These are phyloP conservation scores for Bruguiera hainesii DNA, from an alignment of 441 rosid genomes.

Conservation along the genomic window DNA sequence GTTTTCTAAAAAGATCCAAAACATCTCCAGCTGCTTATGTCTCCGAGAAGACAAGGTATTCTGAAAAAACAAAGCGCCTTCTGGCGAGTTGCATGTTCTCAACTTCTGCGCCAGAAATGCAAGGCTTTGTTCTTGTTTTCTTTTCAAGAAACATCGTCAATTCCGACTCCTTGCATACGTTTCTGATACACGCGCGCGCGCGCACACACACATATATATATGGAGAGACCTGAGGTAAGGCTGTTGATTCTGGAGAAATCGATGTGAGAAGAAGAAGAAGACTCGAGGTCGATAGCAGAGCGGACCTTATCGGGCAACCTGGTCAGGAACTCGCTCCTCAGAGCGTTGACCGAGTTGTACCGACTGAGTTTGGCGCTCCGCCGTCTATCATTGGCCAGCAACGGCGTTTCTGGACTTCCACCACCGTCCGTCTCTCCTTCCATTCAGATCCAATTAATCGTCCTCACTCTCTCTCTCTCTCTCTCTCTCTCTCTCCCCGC, in stretches of 20 bases:
- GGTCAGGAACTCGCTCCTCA: slow-evolving; percentile 43
- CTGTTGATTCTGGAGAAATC: slow-evolving; percentile 41
- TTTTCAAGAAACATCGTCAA: too few species aligned
- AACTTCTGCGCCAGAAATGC: too few species aligned
- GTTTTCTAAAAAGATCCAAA: too few species aligned
- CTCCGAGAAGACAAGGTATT: too few species aligned
- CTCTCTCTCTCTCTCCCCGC: not conserved
- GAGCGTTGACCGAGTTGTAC: slow-evolving; percentile 34
- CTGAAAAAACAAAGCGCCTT: too few species aligned
- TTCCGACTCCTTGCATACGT: too few species aligned
- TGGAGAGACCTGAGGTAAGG: slow-evolving; percentile 41
- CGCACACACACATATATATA: too few species aligned
- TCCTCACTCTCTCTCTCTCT: not conserved
- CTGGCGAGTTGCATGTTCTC: too few species aligned
- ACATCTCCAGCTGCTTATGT: too few species aligned
- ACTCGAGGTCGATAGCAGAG: slow-evolving; percentile 41
- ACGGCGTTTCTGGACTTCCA: slow-evolving; percentile 17
- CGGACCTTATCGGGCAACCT: slow-evolving; percentile 59
- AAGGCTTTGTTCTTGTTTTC: too few species aligned
- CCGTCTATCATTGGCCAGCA: slow-evolving; percentile 13
- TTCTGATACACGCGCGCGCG: too few species aligned
- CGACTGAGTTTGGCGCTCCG: slow-evolving; percentile 25
- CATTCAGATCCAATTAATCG: slow-evolving; percentile 8
- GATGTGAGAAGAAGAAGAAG: slow-evolving; percentile 29
- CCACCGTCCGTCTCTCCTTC: slow-evolving; percentile 14